Evolutionary conservation across 2,329 filamentous ascomycete species (phyloP).

Genomic region (Sphaerulina populicola): DNA sequence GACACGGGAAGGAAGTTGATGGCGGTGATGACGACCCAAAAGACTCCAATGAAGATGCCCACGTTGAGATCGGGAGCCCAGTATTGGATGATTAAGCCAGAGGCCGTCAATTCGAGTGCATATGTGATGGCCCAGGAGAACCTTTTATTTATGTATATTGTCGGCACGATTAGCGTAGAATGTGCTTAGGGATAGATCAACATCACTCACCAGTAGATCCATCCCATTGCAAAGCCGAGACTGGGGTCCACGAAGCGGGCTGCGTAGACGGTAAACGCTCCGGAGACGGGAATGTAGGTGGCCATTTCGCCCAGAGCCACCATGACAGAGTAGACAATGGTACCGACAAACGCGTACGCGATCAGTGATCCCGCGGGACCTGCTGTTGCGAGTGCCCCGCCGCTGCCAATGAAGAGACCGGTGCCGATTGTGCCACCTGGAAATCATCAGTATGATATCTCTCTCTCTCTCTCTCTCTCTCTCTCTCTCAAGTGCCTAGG

Average conservation of each 20-base stretch:
- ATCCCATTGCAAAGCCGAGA: conserved; percentile 44
- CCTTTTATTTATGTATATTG: no score
- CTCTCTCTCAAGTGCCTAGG: neutral
- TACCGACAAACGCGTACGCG: conserved; percentile 39
- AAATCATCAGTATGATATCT: no score
- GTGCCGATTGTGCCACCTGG: conserved; percentile 28
- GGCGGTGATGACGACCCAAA: conserved; percentile 35
- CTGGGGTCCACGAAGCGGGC: conserved; percentile 40
- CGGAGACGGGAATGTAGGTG: conserved; percentile 52
- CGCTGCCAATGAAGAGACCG: conserved; percentile 37
- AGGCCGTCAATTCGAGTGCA: conserved; percentile 35
- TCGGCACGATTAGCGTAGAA: no score
- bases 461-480: no score
- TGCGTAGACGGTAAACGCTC: conserved; percentile 46
- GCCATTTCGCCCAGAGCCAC: conserved; percentile 50
- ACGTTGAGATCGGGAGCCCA: conserved; percentile 38
- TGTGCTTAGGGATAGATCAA: no score
- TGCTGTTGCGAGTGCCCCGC: conserved; percentile 32
- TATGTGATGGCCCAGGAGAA: conserved; percentile 39
- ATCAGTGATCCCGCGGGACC: conserved; percentile 41
- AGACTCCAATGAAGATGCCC: conserved; percentile 32
- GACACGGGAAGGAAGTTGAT: conserved; percentile 45
- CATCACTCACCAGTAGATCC: conserved; percentile 33
- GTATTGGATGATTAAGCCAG: conserved; percentile 35
- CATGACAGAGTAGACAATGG: conserved; percentile 42